phyloP scores from a whole-genome alignment of 352 stramenopile species.

The Elongisporangium prolatum region DNA sequence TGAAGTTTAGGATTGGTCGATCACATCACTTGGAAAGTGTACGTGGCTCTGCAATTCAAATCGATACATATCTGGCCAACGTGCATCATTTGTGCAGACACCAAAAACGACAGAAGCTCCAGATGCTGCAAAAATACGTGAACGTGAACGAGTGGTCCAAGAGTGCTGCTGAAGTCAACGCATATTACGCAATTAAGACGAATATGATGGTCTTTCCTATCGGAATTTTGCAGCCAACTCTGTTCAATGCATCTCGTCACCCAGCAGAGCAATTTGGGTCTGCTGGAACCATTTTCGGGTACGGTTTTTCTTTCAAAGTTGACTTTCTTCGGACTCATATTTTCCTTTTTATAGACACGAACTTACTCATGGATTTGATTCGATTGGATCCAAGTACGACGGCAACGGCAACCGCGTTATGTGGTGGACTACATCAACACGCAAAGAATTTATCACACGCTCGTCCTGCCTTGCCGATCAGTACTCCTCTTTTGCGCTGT shows the following conservation, averaged over 20 bases:
- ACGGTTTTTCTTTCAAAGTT: background rate
- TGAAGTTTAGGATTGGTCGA: background rate
- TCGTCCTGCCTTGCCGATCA: background rate
- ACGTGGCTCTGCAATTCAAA: background rate
- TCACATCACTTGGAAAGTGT: background rate
- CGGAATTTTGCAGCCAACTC: background rate
- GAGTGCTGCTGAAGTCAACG: background rate
- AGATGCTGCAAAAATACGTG: background rate
- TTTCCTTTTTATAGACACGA: background rate
- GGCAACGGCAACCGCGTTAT: background rate
- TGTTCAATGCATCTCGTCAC: background rate
- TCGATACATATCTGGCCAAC: background rate
- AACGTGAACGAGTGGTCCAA: background rate
- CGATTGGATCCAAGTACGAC: background rate
- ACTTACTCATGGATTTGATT: background rate
- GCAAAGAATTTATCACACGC: background rate
- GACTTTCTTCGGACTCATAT: too few relatives aligned
- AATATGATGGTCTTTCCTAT: background rate
- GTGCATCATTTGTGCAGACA: background rate
- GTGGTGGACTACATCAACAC: background rate
- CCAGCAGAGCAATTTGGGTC: background rate
- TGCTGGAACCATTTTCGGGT: background rate
- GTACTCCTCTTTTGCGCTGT: background rate
- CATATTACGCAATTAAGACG: background rate
- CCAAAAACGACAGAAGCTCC: background rate